Base-by-base conservation (phyloP, 106 monocot genomes). In the Allium sativum region DNA sequence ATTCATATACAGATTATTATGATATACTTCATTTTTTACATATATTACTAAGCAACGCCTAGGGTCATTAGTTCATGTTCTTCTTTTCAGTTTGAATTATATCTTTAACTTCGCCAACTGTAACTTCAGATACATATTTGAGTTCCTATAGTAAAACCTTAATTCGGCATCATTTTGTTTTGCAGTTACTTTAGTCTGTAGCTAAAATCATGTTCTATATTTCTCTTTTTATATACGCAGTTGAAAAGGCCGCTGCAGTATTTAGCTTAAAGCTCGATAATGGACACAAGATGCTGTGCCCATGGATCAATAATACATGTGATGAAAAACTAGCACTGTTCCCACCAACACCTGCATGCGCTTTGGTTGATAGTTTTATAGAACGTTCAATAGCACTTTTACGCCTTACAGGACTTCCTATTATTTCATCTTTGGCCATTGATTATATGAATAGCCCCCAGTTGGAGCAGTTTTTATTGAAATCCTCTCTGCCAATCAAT, bases 221-320 rank as follows among this genome's bases (percentile, higher is more conserved):
- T 48, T 9, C 1, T 22, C 51, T 5, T 63, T 17, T 31, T 69
- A 17, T 62, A 15, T 52, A 21, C 84, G 47, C 67, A 98, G 96
- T 98, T 87, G 91, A 98, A 70, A 88, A 92, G 64, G 96, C 91
- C 56, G 96, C 91, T 66, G 77, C 87, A 69, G 91, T 98, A n/a
- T 92, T 98, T 80, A 92, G 91, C 62, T 77, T 98, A 71, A 98
- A 98, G 73, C 70, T 98, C 21, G 80, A 98, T 55, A 92, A 45
- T 72, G 87, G 96, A 19, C 96, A 98, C 69, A 98, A 91, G 41
- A 48, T 82, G 42, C 65, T 88, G 19, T 98, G 96, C 64, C 96
- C 96, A 42, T 98, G 96, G 96, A 92, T 74, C 42, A 79, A 98
- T 64, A 98, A 98, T 74, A 76, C 67, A 62, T 98, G 96, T 75